Evolutionary conservation across 805 yeast species (phyloP).

Genomic region (Hanseniaspora jakobsenii): DNA sequence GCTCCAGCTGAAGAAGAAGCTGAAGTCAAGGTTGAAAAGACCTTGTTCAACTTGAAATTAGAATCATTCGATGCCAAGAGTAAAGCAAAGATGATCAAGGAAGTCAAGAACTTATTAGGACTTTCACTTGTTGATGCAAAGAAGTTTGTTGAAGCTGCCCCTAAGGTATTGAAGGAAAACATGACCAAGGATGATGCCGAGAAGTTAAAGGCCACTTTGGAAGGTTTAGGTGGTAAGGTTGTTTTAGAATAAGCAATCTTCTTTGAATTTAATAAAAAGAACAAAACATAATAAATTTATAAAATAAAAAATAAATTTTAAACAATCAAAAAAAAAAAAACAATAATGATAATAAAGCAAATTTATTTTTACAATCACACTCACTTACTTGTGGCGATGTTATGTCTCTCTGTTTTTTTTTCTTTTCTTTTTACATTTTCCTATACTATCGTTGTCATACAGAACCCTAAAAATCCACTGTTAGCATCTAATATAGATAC

Average conservation of each 20-base stretch:
- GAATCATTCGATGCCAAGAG: slow-evolving; percentile 89
- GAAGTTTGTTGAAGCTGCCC: slow-evolving; percentile 96
- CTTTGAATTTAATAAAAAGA: not conserved
- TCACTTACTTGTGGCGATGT: too few relatives aligned
- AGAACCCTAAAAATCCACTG: too few relatives aligned
- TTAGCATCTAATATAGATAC: too few relatives aligned
- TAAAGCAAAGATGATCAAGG: slow-evolving; percentile 96
- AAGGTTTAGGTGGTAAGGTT: slow-evolving; percentile 90
- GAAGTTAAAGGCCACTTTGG: slow-evolving; percentile 83
- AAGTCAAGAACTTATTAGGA: slow-evolving; percentile 83
- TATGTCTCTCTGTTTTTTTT: too few relatives aligned
- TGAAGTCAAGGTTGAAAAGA: slow-evolving; percentile 69
- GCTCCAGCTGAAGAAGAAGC: slow-evolving; percentile 61
- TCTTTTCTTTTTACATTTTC: too few relatives aligned
- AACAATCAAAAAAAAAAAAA: too few relatives aligned
- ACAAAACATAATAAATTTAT: not conserved
- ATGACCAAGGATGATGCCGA: slow-evolving; percentile 97
- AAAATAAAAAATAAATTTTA: not conserved
- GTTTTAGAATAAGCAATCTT: slow-evolving; percentile 51
- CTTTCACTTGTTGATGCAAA: slow-evolving; percentile 91
- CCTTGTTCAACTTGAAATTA: slow-evolving; percentile 81
- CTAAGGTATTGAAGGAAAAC: slow-evolving; percentile 88
- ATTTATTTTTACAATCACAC: too few relatives aligned
- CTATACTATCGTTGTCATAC: too few relatives aligned
- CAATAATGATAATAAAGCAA: too few relatives aligned